Evolutionary conservation across 2,329 filamentous ascomycete species (phyloP), one percentile per base, ranked within the genome.

Genomic region (Paecilomyces sp.): DNA sequence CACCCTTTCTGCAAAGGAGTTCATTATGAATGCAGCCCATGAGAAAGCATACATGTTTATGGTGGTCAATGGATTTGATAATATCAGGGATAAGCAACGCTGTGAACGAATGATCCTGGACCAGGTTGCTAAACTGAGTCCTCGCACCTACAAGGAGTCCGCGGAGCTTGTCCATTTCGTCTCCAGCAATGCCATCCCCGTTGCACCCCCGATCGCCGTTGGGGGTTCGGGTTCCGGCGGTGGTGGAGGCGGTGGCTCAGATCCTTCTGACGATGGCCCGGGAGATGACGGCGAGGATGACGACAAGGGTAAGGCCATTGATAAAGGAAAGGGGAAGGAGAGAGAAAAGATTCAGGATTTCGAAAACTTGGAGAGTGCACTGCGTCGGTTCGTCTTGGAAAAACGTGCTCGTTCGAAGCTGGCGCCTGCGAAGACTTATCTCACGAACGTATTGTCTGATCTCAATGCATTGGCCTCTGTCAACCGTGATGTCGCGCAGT

Each of bases 11-110:
- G 92, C 94, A n/a, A 95, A 90, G 76, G 94, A 99, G 68, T 99
- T 99, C 70, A 96, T 99, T 63, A 90, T 90, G 81, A 93, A 93
- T 56, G 94, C 94, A 1, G 94, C 94, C 0, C 87, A 93, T 50
- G 94, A 99, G 71, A 99, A 99, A 77, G 93, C 94, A 0, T 99
- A 99, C 72, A 92, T 99, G 63, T 99, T 99, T 74, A 96, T 99
- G 75, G 94, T 99, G 13, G 94, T 99, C 65, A 99, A 99, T 72
- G 92, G 93, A 18, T 99, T 92, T 69, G 94, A 99, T 75, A 89
- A 89, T 62, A 97, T 99, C 68, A 84, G 89, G 64, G 92, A 97
- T 75, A 94, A 97, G 79, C 83, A 91, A 61, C 84, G 93, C 61
- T 97, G 93, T 73, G 85, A 96, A 73, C 91, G 94, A 70, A 90